These are phyloP conservation scores for Pelargonium australe DNA, from an alignment of 441 rosid genomes.

Conservation along the genomic window DNA sequence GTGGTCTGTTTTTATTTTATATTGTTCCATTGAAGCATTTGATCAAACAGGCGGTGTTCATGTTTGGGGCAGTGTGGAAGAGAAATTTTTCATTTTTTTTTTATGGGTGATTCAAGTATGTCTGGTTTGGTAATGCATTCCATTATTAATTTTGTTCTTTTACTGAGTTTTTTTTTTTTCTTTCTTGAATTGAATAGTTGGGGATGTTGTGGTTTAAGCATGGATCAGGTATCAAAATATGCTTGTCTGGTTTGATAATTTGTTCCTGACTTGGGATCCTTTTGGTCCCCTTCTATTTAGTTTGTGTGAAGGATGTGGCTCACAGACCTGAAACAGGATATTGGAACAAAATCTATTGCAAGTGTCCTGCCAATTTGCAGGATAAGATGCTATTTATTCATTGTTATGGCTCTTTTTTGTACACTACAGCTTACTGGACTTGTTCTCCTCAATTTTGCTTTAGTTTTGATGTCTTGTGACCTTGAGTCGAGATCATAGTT, in stretches of 20 bases:
- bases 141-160: not conserved
- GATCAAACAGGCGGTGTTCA: not conserved
- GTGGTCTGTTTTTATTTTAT: not conserved
- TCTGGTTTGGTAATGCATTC: conserved; percentile 6
- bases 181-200: not conserved
- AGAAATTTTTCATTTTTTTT: not conserved
- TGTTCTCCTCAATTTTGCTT: not conserved
- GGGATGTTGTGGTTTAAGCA: not conserved
- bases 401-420: not conserved
- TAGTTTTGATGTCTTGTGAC: too few relatives aligned
- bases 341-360: not conserved
- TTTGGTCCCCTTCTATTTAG: too few relatives aligned
- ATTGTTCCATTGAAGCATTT: not conserved
- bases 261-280: too few relatives aligned
- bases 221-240: not conserved
- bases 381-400: not conserved
- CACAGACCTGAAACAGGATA: not conserved
- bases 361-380: not conserved
- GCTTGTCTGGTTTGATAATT: not conserved
- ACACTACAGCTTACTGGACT: not conserved
- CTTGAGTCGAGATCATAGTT: too few relatives aligned
- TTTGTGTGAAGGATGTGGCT: too few relatives aligned
- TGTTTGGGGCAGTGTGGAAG: not conserved
- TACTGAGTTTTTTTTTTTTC: not conserved
- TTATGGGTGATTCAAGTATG: not conserved